Evolutionary conservation across 2,329 filamentous ascomycete genomes (phyloP).

Genomic region (Phyllosticta citribraziliensis): DNA sequence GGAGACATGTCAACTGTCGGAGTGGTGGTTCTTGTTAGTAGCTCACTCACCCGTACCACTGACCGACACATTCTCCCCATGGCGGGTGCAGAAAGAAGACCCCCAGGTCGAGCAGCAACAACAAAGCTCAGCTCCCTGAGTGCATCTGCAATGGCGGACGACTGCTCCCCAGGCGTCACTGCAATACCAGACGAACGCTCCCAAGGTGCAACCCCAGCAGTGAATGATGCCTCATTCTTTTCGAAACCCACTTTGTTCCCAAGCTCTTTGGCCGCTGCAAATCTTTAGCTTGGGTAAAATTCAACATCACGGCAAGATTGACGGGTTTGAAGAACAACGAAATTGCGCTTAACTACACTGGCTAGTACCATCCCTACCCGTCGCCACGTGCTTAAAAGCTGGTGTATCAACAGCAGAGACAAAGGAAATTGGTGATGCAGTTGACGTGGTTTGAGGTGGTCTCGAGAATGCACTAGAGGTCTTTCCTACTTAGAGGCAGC

Average conservation of each 20-base stretch:
- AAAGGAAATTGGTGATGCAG: constrained; percentile 11
- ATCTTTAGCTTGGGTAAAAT: neutral
- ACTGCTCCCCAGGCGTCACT: no score
- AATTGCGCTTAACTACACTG: constrained; percentile 11
- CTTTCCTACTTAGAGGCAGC: constrained; percentile 3
- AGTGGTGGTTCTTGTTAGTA: no score
- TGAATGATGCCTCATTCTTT: no score
- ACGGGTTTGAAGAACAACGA: constrained; percentile 3
- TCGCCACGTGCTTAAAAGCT: constrained; percentile 7
- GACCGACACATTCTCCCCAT: no score
- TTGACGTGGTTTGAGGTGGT: constrained; percentile 5
- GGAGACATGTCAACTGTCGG: no score
- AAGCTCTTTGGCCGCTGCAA: neutral
- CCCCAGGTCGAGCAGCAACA: no score
- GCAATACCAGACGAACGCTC: no score
- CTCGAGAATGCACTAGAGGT: constrained; percentile 9
- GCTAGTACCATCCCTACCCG: constrained; percentile 3
- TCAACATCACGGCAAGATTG: neutral
- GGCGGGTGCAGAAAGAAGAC: no score
- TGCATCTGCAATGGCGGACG: no score
- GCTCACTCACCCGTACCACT: no score
- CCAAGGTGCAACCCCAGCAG: no score
- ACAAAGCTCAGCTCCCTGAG: no score
- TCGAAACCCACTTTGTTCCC: neutral
- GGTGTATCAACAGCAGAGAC: constrained; percentile 11